These are phyloP conservation scores for Alternaria angustiovoidea DNA, from an alignment of 2,329 filamentous ascomycete species.

Conservation along the genomic window DNA sequence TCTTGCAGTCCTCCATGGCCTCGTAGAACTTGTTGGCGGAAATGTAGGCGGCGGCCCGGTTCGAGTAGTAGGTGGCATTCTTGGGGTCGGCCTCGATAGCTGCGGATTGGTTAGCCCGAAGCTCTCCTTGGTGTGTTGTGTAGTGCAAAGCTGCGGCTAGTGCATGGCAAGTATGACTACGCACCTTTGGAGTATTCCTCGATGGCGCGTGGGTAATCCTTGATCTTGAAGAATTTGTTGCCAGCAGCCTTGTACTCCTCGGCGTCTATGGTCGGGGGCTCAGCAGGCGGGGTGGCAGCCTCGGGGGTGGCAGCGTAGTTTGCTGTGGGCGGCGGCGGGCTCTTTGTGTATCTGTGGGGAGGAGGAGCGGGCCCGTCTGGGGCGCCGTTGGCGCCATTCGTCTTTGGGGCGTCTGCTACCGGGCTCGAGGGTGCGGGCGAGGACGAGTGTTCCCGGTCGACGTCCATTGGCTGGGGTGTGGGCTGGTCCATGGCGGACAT, in stretches of 20 bases:
- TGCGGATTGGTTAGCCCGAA: conserved; percentile 53
- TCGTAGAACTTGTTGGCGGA: conserved; percentile 79
- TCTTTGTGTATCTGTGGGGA: conserved; percentile 68
- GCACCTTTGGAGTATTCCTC: conserved; percentile 94
- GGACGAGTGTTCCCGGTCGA: conserved; percentile 70
- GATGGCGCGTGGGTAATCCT: conserved; percentile 86
- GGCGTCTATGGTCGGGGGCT: conserved; percentile 72
- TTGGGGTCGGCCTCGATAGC: conserved; percentile 87
- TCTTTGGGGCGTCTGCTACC: conserved; percentile 57
- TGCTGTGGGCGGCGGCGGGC: conserved; percentile 55
- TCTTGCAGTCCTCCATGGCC: conserved; percentile 86
- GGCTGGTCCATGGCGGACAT: conserved; percentile 67
- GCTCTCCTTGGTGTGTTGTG: conserved; percentile 20
- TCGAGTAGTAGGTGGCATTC: conserved; percentile 90
- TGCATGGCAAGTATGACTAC: conserved; percentile 36
- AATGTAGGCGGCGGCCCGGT: conserved; percentile 94
- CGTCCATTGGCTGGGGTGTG: conserved; percentile 73
- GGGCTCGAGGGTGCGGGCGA: conserved; percentile 63
- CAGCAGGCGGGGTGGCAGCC: conserved; percentile 50
- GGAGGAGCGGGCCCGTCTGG: conserved; percentile 71
- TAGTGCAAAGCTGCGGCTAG: conserved; percentile 18
- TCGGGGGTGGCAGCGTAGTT: conserved; percentile 50
- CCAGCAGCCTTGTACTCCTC: conserved; percentile 91
- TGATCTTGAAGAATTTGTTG: conserved; percentile 97
- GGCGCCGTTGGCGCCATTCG: conserved; percentile 56